Conservation (phyloP, 371 early-diverging fungal species). For the Mucor indicus region DNA sequence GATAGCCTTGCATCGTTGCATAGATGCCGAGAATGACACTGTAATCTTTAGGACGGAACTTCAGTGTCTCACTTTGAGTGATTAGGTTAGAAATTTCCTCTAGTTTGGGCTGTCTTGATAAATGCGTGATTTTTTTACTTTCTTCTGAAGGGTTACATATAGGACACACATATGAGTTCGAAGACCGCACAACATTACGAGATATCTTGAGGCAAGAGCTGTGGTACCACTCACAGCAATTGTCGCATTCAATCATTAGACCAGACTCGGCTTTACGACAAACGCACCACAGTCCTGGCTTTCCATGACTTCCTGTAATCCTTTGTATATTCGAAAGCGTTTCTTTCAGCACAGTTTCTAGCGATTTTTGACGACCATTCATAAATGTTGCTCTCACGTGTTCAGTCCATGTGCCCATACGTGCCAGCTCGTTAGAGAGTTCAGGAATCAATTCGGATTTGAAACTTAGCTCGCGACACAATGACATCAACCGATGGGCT, state of each 20-base stretch:
- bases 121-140: slow-evolving; percentile 4
- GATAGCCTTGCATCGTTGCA: slow-evolving; percentile 26
- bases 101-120: slow-evolving; percentile 36
- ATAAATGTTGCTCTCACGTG: slow-evolving; percentile 9
- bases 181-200: slow-evolving; percentile 54
- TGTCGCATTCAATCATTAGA: slow-evolving; percentile 77
- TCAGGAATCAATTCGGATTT: slow-evolving; percentile 7
- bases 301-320: slow-evolving; percentile 2
- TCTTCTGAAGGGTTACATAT: slow-evolving; percentile 44
- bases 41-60: slow-evolving; percentile 58
- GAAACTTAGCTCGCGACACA: slow-evolving; percentile 6
- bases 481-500: slow-evolving; percentile 4
- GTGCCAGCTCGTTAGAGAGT: slow-evolving; percentile 1
- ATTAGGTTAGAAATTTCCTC: slow-evolving; percentile 44
- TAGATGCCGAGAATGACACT: slow-evolving; percentile 50
- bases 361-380: slow-evolving; percentile 14
- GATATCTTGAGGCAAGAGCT: slow-evolving; percentile 62
- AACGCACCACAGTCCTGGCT: slow-evolving; percentile 49
- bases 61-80: slow-evolving; percentile 41
- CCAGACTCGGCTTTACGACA: slow-evolving; percentile 61
- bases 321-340: slow-evolving; percentile 8
- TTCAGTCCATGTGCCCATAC: slow-evolving; percentile 12
- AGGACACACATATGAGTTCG: slow-evolving; percentile 64
- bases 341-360: slow-evolving; percentile 9
- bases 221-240: slow-evolving; percentile 84